These are phyloP conservation scores for Lichtheimia ramosa DNA, from an alignment of 371 early-diverging fungal genomes.

Conservation along the genomic window DNA sequence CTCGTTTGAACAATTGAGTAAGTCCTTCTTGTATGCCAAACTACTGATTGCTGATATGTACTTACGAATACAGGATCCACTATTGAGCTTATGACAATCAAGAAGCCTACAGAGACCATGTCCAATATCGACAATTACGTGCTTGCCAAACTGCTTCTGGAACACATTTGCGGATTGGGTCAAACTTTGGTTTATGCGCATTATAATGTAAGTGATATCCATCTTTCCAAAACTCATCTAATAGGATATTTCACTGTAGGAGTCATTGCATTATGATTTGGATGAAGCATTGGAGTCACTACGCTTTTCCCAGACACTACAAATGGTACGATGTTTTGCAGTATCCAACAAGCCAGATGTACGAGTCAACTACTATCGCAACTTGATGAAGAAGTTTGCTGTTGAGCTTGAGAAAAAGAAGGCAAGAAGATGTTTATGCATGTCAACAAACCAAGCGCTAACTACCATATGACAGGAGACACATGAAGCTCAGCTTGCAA, in stretches of 20 bases:
- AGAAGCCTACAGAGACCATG: too few relatives aligned
- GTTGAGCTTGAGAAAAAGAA: too few relatives aligned
- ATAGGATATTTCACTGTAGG: background rate
- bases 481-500: too few relatives aligned
- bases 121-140: background rate
- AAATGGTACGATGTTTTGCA: constrained; percentile 4
- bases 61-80: background rate
- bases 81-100: background rate
- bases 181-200: constrained; percentile 12
- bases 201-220: constrained; percentile 7
- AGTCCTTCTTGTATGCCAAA: background rate
- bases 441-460: too few relatives aligned
- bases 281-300: constrained; percentile 12
- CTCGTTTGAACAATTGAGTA: constrained; percentile 18
- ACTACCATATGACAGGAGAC: too few relatives aligned
- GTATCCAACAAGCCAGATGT: constrained; percentile 12
- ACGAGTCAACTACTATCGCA: constrained; percentile 9
- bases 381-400: background rate
- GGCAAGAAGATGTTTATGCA: too few relatives aligned
- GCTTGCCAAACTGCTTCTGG: constrained; percentile 4
- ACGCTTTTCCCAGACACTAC: constrained; percentile 6
- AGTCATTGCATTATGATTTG: constrained; percentile 1
- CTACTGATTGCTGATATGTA: too few relatives aligned
- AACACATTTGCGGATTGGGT: constrained; percentile 11
- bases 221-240: background rate